Conservation (phyloP, 1,139 yeast genomes). For the Kazachstania sp. region DNA sequence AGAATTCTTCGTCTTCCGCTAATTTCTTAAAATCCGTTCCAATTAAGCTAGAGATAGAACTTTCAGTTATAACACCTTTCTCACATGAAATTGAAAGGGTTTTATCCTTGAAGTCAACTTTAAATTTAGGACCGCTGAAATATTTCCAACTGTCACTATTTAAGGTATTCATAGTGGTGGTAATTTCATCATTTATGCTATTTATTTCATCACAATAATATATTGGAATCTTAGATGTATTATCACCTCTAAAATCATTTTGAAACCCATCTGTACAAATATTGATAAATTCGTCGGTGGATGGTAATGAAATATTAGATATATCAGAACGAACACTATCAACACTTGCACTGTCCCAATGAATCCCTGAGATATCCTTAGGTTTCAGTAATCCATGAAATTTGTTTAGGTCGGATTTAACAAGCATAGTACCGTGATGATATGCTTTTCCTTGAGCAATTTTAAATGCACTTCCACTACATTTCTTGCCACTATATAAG, state of each 20-base stretch:
- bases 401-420: slow-evolving; percentile 52
- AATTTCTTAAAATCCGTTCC: slow-evolving; percentile 48
- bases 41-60: slow-evolving; percentile 10
- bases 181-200: slow-evolving; percentile 19
- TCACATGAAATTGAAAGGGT: slow-evolving; percentile 20
- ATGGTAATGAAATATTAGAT: slow-evolving; percentile 41
- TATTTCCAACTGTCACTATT: slow-evolving; percentile 26
- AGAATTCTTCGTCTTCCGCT: slow-evolving; percentile 24
- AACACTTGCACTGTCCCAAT: slow-evolving; percentile 53
- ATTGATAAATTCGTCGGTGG: slow-evolving; percentile 20
- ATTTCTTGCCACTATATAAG: slow-evolving; percentile 42
- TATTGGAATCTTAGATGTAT: slow-evolving; percentile 13
- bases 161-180: slow-evolving; percentile 14
- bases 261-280: slow-evolving; percentile 21
- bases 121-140: slow-evolving; percentile 25
- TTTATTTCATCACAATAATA: slow-evolving; percentile 21
- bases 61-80: slow-evolving; percentile 21
- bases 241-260: slow-evolving; percentile 4
- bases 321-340: slow-evolving; percentile 75
- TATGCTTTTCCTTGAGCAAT: slow-evolving; percentile 74
- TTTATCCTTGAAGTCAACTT: slow-evolving; percentile 12
- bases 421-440: slow-evolving; percentile 95
- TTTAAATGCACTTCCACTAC: slow-evolving; percentile 89
- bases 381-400: slow-evolving; percentile 52
- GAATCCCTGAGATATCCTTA: slow-evolving; percentile 37